A percentile compares a stretch with the other conserved stretches of the same genome.
Conservation (phyloP, 1,139 yeast genomes). For the Sugiyamaella neomexicana region DNA sequence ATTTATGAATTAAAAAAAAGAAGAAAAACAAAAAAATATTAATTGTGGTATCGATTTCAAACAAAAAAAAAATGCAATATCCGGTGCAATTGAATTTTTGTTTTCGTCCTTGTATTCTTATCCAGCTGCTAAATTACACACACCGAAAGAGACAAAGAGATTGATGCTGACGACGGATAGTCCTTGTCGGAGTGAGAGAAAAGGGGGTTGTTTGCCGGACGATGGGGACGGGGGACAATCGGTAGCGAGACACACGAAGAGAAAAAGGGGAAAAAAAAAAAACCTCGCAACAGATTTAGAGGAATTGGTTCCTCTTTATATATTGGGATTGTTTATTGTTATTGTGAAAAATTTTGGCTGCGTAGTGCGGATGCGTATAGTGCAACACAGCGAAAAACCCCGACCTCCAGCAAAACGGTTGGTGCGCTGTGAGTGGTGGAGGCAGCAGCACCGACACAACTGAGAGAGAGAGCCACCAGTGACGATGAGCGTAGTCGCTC, state of each 20-base stretch:
- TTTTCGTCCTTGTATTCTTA: background rate
- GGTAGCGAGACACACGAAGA: slow-evolving; percentile 16
- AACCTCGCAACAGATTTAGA: background rate
- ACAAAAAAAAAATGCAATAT: no score
- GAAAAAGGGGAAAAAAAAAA: slow-evolving; percentile 9
- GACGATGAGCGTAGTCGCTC: no score
- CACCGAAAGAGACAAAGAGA: slow-evolving; percentile 8
- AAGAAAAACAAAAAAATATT: background rate
- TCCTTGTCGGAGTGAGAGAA: slow-evolving; percentile 13
- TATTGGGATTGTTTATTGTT: slow-evolving; percentile 12
- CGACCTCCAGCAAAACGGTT: no score
- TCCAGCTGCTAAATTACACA: no score
- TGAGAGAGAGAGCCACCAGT: no score
- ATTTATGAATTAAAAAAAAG: background rate
- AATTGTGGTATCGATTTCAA: background rate
- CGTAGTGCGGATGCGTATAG: background rate
- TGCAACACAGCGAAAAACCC: background rate
- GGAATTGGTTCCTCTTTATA: slow-evolving; percentile 13
- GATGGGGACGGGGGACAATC: background rate
- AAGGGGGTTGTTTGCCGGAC: slow-evolving; percentile 11
- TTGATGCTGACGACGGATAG: background rate
- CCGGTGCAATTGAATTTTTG: no score
- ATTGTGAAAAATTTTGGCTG: slow-evolving; percentile 5
- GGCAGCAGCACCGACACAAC: no score
- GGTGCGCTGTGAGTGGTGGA: no score